Percentiles rank a stretch among this genome's conserved stretches.
Evolutionary conservation across 305 asterid genomes (phyloP).

Genomic region (Fraxinus velutina): DNA sequence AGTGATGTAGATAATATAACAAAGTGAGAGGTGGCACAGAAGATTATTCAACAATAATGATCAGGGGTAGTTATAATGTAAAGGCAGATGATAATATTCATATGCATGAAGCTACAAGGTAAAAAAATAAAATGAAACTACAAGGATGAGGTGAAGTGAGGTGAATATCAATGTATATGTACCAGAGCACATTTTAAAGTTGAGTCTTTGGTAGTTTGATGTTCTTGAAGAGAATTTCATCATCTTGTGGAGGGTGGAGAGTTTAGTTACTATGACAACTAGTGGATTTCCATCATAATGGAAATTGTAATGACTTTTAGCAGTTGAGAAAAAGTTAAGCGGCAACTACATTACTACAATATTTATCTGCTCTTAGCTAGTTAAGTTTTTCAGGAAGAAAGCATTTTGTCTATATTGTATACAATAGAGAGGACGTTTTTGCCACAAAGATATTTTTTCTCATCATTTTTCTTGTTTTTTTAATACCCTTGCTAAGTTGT

Average conservation of each 20-base stretch:
- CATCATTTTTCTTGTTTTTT: not conserved
- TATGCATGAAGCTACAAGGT: not conserved
- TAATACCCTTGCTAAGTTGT: slow-evolving; percentile 9
- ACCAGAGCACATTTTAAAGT: not conserved
- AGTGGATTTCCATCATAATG: not conserved
- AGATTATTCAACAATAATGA: not conserved
- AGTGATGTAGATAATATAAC: not conserved
- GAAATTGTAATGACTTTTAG: not conserved
- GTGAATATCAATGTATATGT: not conserved
- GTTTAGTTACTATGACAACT: not conserved
- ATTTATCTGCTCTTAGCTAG: not conserved
- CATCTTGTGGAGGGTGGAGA: not conserved
- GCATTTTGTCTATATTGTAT: not conserved
- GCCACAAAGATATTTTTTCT: not conserved
- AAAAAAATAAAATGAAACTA: not conserved
- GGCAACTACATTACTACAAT: not conserved
- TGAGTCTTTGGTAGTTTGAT: not conserved
- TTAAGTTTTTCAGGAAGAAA: not conserved
- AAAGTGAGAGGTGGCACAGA: not conserved
- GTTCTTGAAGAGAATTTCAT: not conserved
- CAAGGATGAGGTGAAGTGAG: not conserved
- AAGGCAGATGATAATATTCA: not conserved
- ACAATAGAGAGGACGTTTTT: not conserved
- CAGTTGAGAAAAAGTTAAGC: not conserved
- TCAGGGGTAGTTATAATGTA: not conserved